Conservation (phyloP, 176 grass and related monocot species). For the Pontederia paniculata region DNA sequence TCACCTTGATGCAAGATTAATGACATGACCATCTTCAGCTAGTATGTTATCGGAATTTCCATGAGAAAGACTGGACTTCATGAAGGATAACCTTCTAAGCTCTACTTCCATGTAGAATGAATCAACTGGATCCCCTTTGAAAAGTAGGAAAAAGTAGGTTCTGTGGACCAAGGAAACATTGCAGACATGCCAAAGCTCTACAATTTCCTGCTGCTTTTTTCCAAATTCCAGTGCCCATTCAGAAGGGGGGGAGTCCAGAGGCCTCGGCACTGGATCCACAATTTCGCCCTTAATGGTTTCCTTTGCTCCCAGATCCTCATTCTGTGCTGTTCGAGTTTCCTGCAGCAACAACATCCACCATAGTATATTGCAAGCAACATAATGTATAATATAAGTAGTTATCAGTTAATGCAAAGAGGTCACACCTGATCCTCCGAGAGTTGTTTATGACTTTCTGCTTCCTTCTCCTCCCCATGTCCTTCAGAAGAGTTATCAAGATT, state of each 20-base stretch:
- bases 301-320: slow-evolving; percentile 15
- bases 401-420: background rate
- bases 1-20: slow-evolving; percentile 35
- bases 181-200: slow-evolving; percentile 77
- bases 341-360: slow-evolving; percentile 6
- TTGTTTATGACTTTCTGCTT: slow-evolving; percentile 15
- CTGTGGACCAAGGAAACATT: slow-evolving; percentile 73
- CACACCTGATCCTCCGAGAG: slow-evolving; percentile 30
- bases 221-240: slow-evolving; percentile 44
- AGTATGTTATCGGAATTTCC: background rate
- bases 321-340: slow-evolving; percentile 6
- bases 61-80: slow-evolving; percentile 32
- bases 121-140: slow-evolving; percentile 66
- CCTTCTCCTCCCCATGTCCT: slow-evolving; percentile 17
- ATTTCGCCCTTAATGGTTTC: slow-evolving; percentile 14
- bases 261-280: slow-evolving; percentile 5
- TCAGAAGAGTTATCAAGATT: slow-evolving; percentile 5
- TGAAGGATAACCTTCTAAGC: slow-evolving; percentile 56
- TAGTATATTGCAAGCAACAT: too few species aligned
- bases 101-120: slow-evolving; percentile 91
- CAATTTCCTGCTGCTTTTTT: slow-evolving; percentile 57
- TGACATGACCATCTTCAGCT: slow-evolving; percentile 15
- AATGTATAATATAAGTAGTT: too few species aligned
- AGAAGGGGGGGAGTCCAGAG: slow-evolving; percentile 24
- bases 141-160: slow-evolving; percentile 87